Evolutionary conservation across 108 stramenopile species (phyloP).

Genomic region (Asterionellopsis glacialis): DNA sequence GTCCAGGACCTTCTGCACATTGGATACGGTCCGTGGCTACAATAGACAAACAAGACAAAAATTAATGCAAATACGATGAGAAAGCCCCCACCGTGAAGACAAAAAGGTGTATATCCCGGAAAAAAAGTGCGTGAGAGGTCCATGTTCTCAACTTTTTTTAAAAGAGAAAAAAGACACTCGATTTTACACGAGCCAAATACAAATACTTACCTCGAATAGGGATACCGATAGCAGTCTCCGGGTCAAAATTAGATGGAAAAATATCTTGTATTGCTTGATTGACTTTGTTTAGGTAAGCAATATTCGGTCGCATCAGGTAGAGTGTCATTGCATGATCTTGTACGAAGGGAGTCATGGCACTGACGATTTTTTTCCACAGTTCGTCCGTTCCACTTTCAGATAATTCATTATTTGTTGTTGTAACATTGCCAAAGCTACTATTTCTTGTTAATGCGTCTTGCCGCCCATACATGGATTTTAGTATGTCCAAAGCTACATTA

Average conservation of each 20-base stretch:
- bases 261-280: conserved; percentile 11
- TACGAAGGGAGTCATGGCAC: conserved; percentile 6
- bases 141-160: no score
- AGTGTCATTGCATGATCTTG: conserved; percentile 29
- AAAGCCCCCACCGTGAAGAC: no score
- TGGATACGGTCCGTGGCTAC: not conserved
- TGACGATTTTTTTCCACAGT: not conserved
- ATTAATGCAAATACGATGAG: no score
- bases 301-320: conserved; percentile 33
- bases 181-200: no score
- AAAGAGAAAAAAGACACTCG: no score
- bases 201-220: conserved; percentile 26
- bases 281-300: conserved; percentile 4
- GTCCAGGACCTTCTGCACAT: not conserved
- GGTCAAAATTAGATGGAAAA: conserved; percentile 13
- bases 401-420: not conserved
- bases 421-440: not conserved
- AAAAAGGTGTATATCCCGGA: no score
- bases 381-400: not conserved
- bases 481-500: conserved; percentile 2
- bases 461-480: not conserved
- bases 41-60: no score
- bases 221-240: conserved; percentile 21
- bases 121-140: no score
- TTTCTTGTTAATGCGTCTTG: not conserved